Base-by-base conservation (phyloP, 1,139 yeast species). In the Pneumocystis jirovecii region DNA sequence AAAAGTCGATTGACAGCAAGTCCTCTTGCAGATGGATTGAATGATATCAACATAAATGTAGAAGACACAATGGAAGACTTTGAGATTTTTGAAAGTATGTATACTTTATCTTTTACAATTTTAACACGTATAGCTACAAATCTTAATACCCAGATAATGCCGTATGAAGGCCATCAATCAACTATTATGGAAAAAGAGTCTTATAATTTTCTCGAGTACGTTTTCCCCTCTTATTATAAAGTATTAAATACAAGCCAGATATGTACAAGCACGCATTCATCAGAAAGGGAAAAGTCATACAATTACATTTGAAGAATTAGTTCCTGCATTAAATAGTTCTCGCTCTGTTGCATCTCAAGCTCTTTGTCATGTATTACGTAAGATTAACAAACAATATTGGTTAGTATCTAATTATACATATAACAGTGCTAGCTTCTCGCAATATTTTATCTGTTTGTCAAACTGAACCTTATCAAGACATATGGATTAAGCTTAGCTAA, bases 331-430 rank as follows among this genome's bases (percentile, higher is more conserved):
- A 12, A 60, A 21, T 21, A 60, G 61, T 4, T 39, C 44, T 12
- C 44, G 45, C 7, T 39, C 44, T n/a, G 40, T 60, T 60, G 61
- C 61, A 39, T 60, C 61, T 15, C 61, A 60, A 60, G 61, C 61
- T 4, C 61, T 60, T 12, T 60, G 61, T 10, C 61, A 60, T 60
- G n/a, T 60, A 12, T 15, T 60, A 12, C 7, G 61, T 60, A 60
- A 21, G 61, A 25, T 29, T 10, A 31, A 31, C 10, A 60, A 42
- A 60, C n/a, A 21, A 12, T 50, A 50, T 50, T 50, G 10, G 4
- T 2, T 12, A 10, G 1, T 7, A 25, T 25, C 21, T 50, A 10
- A 25, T 25, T 25, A 45, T 45, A 10, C 8, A 25, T 19, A 12
- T 31, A 19, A n/a, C 25, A 50, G 57, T 50, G 3, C 21, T 50